Evolutionary conservation across 2,329 filamentous ascomycete species (phyloP), one percentile per base, ranked within the genome.

Genomic region (Talaromyces sp.): DNA sequence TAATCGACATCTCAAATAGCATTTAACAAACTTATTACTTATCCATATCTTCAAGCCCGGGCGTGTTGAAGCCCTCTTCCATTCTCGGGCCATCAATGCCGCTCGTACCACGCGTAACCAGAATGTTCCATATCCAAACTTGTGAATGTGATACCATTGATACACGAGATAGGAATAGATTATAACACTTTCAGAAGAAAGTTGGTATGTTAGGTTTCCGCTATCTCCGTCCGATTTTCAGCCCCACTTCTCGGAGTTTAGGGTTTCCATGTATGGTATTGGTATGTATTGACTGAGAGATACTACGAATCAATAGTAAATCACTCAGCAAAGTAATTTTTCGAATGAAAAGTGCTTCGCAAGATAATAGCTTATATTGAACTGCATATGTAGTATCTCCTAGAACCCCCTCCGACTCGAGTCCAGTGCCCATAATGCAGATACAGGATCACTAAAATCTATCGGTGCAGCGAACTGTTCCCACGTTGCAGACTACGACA

Each of bases 391-490:
- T 47, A 47, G n/a, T n/a, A n/a, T n/a, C n/a, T n/a, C 3, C 27
- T 31, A 51, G 2, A 51, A 31, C 7, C 29, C 29, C n/a, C n/a
- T 54, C 36, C 51, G 51, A 19, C 34, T 10, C 19, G 34, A 13
- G 15, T 58, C 56, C 15, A 58, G 56, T n/a, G 56, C 56, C 56
- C 56, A 58, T 43, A 58, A 43, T 27, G 34, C 34, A 4, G 56
- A 58, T 43, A 58, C 56, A 27, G 56, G 56, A 58, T 58, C 56
- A 17, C 19, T 27, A 58, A 61, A 61, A 27, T 61, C 58, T 25
- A 49, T 31, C 17, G 43, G 58, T 49, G 38, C 43, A 49, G 58
- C 29, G 19, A 45, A 47, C 25, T 61, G 25, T 49, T 47, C 25
- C 58, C 58, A 61, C 22, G 40, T 31, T 31, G 43, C 3, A n/a